These are phyloP conservation scores for Pichia heedii DNA, from an alignment of 805 yeast genomes.

Conservation along the genomic window DNA sequence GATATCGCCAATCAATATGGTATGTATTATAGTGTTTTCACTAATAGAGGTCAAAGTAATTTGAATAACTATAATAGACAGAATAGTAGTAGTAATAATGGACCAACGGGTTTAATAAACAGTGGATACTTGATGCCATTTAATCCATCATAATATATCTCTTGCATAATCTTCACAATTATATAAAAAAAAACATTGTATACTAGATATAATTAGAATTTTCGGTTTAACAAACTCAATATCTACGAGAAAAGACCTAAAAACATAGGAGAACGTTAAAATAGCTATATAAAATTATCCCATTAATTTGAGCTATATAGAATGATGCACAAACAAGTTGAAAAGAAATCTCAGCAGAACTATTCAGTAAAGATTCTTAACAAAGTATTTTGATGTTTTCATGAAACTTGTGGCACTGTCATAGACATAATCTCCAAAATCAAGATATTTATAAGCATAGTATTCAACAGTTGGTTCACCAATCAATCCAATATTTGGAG, in stretches of 20 bases:
- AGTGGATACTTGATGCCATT: conserved; percentile 25
- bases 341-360: neutral
- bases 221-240: no score
- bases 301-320: neutral
- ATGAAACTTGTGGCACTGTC: conserved; percentile 65
- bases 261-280: no score
- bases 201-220: neutral
- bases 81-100: conserved; percentile 1
- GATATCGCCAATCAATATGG: conserved; percentile 28
- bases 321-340: neutral
- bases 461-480: conserved; percentile 38
- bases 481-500: conserved; percentile 44
- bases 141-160: conserved; percentile 21
- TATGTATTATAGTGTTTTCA: conserved; percentile 25
- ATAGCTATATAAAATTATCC: no score
- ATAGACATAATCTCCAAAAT: conserved; percentile 75
- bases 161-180: neutral
- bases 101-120: conserved; percentile 8
- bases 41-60: conserved; percentile 12
- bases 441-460: conserved; percentile 59
- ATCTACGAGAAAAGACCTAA: no score
- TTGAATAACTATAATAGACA: neutral
- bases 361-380: conserved; percentile 2
- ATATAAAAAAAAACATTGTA: neutral
- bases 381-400: conserved; percentile 67